Base-by-base conservation (phyloP, 371 early-diverging fungal genomes). In the Haplosporangium sp. region DNA sequence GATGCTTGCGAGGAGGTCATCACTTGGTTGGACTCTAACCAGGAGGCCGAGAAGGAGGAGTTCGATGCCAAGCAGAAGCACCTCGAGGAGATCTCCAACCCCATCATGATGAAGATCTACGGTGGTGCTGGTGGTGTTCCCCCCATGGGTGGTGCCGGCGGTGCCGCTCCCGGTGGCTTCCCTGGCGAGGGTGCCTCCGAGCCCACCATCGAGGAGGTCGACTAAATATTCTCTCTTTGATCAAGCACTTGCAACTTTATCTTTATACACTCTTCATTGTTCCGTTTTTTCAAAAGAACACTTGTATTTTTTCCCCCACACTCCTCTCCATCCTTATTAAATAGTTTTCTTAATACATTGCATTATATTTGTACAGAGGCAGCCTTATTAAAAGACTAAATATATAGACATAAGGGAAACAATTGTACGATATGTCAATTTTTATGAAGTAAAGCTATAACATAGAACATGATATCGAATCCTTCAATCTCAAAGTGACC, bases 61-160 rank as follows among this genome's bases (percentile, higher is more conserved):
- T 97, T 92, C 86, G 98, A 97, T 84, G 83, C 88, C 85, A 87
- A 90, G 78, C 96, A 96, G 87, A 97, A 97, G 93, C 95, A 96
- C 84, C 91, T 98, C 64, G 98, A 98, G 89, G 91, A 88, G 70
- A 81, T 93, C 74, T 96, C 96, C 85, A 97, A 97, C 92, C 99
- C 99, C 79, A 97, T 97, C 91, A 96, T 96, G 95, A 89, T 85
- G 83, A 95, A 93, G 87, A 75, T 97, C 69, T 97, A 96, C 88
- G 87, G 86, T 67, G 83, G 85, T 75, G 92, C 88, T 71, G 95
- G 92, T 74, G 95, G 90, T 85, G 92, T 85, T 76, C 89, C 88
- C 64, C 77, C 77, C 61, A 88, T 88, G 88, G 76, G 67, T 85
- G 92, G 83, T 83, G 86, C 89, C 60, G 88, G 88, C 63, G 91